These are phyloP conservation scores for Musa schizocarpa DNA, from an alignment of 176 grass and related monocot species.

Conservation along the genomic window DNA sequence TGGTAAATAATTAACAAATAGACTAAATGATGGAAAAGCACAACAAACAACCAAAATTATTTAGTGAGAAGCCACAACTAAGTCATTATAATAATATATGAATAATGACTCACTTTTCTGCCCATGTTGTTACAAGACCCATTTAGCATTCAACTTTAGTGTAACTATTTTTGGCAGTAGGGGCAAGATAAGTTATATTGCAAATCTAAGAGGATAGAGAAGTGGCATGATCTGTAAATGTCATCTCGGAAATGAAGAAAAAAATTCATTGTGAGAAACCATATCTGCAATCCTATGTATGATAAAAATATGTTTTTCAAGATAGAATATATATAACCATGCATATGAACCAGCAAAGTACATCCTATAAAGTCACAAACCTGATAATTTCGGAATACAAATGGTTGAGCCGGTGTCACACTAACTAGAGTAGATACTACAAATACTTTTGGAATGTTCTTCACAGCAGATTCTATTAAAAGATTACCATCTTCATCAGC, in stretches of 20 bases:
- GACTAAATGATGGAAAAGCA: not conserved
- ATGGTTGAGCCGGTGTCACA: slow-evolving; percentile 86
- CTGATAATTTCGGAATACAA: slow-evolving; percentile 96
- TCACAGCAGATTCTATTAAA: slow-evolving; percentile 93
- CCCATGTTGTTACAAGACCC: too few species aligned
- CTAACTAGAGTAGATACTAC: slow-evolving; percentile 94
- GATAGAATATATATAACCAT: not conserved
- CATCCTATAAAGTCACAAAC: slow-evolving; percentile 33
- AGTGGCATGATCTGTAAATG: too few species aligned
- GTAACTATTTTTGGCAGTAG: too few species aligned
- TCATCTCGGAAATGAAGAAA: too few species aligned
- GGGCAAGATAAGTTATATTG: not conserved
- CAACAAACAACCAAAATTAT: not conserved
- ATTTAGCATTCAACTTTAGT: too few species aligned
- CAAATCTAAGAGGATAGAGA: not conserved
- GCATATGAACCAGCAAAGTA: not conserved
- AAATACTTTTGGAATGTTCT: slow-evolving; percentile 93
- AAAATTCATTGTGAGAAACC: too few species aligned
- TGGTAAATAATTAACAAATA: not conserved
- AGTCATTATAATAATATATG: not conserved
- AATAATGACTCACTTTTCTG: not conserved
- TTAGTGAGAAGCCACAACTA: not conserved
- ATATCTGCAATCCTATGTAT: not conserved
- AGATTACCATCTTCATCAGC: slow-evolving; percentile 92
- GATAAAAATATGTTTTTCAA: not conserved